phyloP scores from a whole-genome alignment of 805 yeast species.

The Cyberlindnera maclurae region DNA sequence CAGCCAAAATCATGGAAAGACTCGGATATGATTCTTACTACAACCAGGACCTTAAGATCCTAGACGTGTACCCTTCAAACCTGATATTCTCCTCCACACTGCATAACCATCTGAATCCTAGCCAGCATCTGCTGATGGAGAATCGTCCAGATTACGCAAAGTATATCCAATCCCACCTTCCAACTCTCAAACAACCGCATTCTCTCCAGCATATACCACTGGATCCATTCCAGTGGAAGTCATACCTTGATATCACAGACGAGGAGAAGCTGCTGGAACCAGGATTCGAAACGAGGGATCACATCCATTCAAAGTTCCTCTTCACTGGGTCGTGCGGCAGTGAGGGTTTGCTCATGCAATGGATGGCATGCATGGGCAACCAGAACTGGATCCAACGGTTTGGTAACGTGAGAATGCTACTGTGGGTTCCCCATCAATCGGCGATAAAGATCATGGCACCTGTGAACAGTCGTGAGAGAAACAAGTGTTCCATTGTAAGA shows the following conservation, averaged over 20 bases:
- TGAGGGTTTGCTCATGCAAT: constrained; percentile 68
- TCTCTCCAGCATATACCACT: constrained; percentile 25
- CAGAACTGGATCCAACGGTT: constrained; percentile 68
- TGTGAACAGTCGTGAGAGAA: constrained; percentile 43
- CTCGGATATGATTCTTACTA: constrained; percentile 31
- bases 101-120: constrained; percentile 54
- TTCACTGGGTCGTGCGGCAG: constrained; percentile 55
- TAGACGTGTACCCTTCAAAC: constrained; percentile 56
- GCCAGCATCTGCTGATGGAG: constrained; percentile 58
- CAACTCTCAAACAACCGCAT: background rate
- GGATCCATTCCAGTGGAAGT: constrained; percentile 66
- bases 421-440: constrained; percentile 57
- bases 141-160: constrained; percentile 29
- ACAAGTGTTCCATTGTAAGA: constrained; percentile 56
- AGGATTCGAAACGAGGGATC: constrained; percentile 27
- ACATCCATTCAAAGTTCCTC: constrained; percentile 47
- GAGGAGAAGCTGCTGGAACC: constrained; percentile 38
- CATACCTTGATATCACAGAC: constrained; percentile 44
- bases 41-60: constrained; percentile 36
- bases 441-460: constrained; percentile 57
- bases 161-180: constrained; percentile 8
- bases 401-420: constrained; percentile 68
- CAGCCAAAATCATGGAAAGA: constrained; percentile 36
- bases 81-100: constrained; percentile 57
- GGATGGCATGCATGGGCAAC: constrained; percentile 60